Conservation (phyloP, 2,329 filamentous ascomycete genomes). For the Colletotrichum melonis region DNA sequence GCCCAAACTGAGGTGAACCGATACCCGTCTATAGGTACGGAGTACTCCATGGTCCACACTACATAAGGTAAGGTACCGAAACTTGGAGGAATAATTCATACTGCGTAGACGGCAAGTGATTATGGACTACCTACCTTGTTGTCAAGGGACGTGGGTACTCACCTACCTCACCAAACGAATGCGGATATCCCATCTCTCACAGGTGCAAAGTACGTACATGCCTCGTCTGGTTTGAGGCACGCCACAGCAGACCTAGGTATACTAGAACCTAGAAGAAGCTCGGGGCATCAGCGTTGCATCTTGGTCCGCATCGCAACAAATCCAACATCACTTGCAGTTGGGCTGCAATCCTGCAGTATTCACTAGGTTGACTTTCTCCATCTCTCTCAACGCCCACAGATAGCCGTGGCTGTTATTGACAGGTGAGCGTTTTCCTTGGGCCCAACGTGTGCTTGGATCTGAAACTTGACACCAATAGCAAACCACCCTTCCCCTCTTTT, state of each 20-base stretch:
- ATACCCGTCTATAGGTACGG: no score
- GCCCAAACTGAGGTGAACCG: no score
- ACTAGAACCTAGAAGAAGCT: not conserved
- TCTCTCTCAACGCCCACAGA: not conserved
- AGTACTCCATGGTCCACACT: no score
- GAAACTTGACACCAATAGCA: slow-evolving; percentile 19
- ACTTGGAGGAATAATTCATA: no score
- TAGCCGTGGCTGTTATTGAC: not conserved
- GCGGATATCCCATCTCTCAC: no score
- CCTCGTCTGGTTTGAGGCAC: not conserved
- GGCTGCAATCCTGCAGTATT: not conserved
- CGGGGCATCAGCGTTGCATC: not conserved
- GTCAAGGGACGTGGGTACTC: no score
- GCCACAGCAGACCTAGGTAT: not conserved
- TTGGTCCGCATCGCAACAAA: not conserved
- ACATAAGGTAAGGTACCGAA: no score
- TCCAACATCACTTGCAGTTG: not conserved
- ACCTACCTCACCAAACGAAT: no score
- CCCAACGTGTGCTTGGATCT: not conserved
- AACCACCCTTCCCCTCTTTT: not conserved
- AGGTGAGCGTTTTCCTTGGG: not conserved
- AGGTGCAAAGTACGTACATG: not conserved
- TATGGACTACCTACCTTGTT: no score
- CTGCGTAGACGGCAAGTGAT: no score
- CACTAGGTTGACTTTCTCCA: no score